phyloP scores from a whole-genome alignment of 2,329 filamentous ascomycete genomes.

The Onygenales sp. region DNA sequence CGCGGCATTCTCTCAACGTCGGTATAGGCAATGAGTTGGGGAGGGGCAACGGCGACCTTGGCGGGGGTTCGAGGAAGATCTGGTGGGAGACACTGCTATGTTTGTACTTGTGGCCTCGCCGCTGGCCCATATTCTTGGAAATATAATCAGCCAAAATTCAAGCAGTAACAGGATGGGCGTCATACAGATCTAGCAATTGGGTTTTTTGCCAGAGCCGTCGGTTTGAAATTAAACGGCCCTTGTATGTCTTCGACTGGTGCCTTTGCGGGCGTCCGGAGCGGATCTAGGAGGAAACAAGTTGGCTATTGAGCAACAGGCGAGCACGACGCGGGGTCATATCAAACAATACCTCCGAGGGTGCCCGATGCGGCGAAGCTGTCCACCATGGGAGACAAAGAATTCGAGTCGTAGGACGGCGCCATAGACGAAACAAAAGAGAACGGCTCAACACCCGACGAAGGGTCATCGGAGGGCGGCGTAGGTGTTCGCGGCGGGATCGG shows the following conservation, averaged over 20 bases:
- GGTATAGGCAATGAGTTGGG: constrained; percentile 88
- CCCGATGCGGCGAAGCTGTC: constrained; percentile 25
- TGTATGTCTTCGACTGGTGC: constrained; percentile 25
- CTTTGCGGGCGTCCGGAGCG: constrained; percentile 16
- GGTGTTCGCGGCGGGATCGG: constrained; percentile 54
- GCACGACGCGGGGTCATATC: constrained; percentile 19
- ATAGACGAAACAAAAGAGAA: constrained; percentile 18
- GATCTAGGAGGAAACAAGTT: constrained; percentile 12
- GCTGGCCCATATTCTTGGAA: constrained; percentile 71
- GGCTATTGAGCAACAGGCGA: neutral
- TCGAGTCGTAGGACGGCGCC: constrained; percentile 31
- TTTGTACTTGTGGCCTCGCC: constrained; percentile 94
- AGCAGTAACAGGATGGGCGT: constrained; percentile 10
- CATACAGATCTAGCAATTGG: constrained; percentile 65
- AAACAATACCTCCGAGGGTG: constrained; percentile 15
- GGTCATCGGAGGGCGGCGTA: constrained; percentile 48
- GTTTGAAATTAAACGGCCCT: constrained; percentile 87
- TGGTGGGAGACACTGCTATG: constrained; percentile 94
- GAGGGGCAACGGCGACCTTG: constrained; percentile 73
- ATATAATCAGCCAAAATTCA: constrained; percentile 12
- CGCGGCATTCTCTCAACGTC: constrained; percentile 76
- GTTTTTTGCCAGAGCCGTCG: constrained; percentile 63
- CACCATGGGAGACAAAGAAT: constrained; percentile 39
- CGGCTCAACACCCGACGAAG: constrained; percentile 14
- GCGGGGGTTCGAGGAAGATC: constrained; percentile 88